Percentiles rank a stretch among this genome's conserved stretches.
Evolutionary conservation across 768 basidiomycete genomes (phyloP).

Genomic region (Nidula microcarpa): DNA sequence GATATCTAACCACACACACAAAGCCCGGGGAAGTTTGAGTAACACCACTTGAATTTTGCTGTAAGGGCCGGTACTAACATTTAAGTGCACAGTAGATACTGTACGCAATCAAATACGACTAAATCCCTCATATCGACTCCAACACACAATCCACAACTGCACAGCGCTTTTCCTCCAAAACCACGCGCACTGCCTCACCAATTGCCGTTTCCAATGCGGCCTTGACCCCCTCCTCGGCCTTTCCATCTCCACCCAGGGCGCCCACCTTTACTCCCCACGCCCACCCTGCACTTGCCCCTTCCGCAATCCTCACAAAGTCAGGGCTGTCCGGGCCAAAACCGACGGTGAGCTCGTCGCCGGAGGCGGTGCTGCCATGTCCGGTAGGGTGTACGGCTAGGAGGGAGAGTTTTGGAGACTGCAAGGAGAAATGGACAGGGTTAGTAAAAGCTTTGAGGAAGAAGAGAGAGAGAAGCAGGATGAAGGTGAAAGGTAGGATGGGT

Average conservation of each 20-base stretch:
- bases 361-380: conserved; percentile 45
- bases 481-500: not conserved
- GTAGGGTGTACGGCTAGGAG: conserved; percentile 63
- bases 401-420: conserved; percentile 55
- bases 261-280: conserved; percentile 34
- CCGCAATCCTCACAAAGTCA: conserved; percentile 60
- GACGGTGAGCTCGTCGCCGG: conserved; percentile 50
- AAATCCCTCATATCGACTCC: conserved; percentile 20
- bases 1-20: too few species aligned
- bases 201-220: conserved; percentile 26
- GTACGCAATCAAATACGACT: too few species aligned
- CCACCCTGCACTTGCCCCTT: conserved; percentile 69
- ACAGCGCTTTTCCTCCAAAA: conserved; percentile 55
- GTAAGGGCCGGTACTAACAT: too few species aligned
- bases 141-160: conserved; percentile 65
- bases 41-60: too few species aligned
- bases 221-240: conserved; percentile 12
- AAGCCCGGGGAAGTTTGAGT: too few species aligned
- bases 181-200: conserved; percentile 51
- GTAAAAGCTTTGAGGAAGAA: too few species aligned
- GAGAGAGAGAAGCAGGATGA: not conserved
- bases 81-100: too few species aligned
- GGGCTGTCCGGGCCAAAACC: conserved; percentile 64
- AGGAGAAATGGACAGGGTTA: too few species aligned
- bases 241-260: conserved; percentile 27